A percentile compares a stretch with the other conserved stretches of the same genome.
phyloP scores from a whole-genome alignment of 192 early-diverging fungal genomes.

The Cetraspora pellucida region DNA sequence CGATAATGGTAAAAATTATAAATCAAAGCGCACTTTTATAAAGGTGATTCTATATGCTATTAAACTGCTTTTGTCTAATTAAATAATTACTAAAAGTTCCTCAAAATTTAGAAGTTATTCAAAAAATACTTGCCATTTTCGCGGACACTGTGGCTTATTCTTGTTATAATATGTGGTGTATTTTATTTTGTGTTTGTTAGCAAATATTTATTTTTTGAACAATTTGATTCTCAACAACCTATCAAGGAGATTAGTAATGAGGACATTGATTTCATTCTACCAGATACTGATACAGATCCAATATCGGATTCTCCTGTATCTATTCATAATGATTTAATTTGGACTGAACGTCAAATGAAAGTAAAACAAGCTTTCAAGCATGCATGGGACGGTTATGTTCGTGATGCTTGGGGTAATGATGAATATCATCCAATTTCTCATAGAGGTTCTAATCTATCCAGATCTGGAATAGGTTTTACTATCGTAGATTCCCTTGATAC shows the following conservation, averaged over 20 bases:
- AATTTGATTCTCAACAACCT: too few species aligned
- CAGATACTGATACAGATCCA: background rate
- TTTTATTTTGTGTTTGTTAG: too few species aligned
- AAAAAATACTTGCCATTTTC: too few species aligned
- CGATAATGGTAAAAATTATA: background rate
- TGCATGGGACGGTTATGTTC: constrained; percentile 80
- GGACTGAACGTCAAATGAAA: constrained; percentile 55
- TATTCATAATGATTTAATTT: background rate
- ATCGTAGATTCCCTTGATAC: constrained; percentile 88
- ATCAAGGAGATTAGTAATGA: too few species aligned
- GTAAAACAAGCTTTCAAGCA: constrained; percentile 73
- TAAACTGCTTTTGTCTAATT: background rate
- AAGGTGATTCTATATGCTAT: background rate
- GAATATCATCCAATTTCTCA: constrained; percentile 79
- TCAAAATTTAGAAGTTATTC: too few species aligned
- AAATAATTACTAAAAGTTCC: background rate
- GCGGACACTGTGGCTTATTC: too few species aligned
- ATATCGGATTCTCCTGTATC: background rate
- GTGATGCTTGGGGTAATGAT: constrained; percentile 82
- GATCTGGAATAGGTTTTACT: constrained; percentile 69
- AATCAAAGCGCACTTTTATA: background rate
- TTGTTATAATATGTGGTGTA: too few species aligned
- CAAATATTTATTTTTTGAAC: too few species aligned
- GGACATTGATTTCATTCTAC: too few species aligned
- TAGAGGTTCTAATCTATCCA: constrained; percentile 64